A percentile compares a stretch with the other conserved stretches of the same genome.
Conservation (phyloP, 768 basidiomycete genomes). For the Thelephora ganbajun region DNA sequence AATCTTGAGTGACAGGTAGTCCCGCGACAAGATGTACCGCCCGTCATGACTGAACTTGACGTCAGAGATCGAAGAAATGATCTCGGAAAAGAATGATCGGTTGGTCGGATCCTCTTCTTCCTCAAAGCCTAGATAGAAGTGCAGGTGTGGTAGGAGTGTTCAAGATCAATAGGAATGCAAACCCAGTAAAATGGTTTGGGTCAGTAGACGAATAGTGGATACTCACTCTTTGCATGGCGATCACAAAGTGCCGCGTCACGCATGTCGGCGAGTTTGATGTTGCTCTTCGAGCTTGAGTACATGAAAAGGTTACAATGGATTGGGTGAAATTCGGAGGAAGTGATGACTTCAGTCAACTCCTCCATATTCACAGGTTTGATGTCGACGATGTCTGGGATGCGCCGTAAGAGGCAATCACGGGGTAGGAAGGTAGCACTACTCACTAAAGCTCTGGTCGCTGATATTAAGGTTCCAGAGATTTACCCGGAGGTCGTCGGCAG, state of each 20-base stretch:
- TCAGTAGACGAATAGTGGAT: constrained; percentile 2
- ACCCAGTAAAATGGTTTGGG: not conserved
- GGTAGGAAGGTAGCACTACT: constrained; percentile 19
- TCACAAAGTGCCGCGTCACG: constrained; percentile 95
- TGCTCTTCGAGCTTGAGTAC: constrained; percentile 99
- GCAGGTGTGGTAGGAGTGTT: constrained; percentile 4
- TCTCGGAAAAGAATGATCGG: constrained; percentile 98
- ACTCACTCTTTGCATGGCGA: constrained; percentile 86
- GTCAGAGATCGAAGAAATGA: constrained; percentile 98
- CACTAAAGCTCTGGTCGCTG: constrained; percentile 98
- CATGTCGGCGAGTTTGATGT: constrained; percentile 99
- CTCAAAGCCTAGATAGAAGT: constrained; percentile 64
- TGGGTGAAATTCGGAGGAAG: constrained; percentile 98
- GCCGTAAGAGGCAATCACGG: not conserved
- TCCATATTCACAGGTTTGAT: constrained; percentile 99
- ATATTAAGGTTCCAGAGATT: constrained; percentile 99
- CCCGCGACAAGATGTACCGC: constrained; percentile 89
- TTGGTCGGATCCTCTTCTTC: constrained; percentile 97
- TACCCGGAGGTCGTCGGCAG: constrained; percentile 94
- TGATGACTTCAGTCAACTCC: constrained; percentile 98
- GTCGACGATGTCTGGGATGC: constrained; percentile 85
- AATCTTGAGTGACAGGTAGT: constrained; percentile 96
- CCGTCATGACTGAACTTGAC: constrained; percentile 99
- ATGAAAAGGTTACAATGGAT: constrained; percentile 96
- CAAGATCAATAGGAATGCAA: not conserved